Percentiles rank a stretch among this genome's conserved stretches.
phyloP scores from a whole-genome alignment of 2,329 filamentous ascomycete species.

The Blumeriella jaapii region DNA sequence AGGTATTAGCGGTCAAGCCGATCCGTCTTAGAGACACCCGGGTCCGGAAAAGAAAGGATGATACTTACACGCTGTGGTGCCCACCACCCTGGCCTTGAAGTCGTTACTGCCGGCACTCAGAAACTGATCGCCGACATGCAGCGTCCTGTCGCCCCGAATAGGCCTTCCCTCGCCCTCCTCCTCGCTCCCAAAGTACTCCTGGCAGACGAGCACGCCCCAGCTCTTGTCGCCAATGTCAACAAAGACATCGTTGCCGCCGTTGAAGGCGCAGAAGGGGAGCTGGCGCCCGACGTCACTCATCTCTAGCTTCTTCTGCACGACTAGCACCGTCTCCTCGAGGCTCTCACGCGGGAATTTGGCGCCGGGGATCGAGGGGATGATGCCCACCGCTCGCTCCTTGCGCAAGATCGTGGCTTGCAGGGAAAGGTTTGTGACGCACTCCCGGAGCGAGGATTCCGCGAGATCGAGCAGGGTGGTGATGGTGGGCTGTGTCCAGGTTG shows the following conservation, averaged over 20 bases:
- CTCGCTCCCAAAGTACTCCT: constrained; percentile 64
- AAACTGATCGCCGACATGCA: constrained; percentile 97
- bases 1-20: too few species aligned
- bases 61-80: constrained; percentile 91
- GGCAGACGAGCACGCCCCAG: constrained; percentile 87
- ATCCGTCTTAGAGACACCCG: too few species aligned
- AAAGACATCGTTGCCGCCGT: constrained; percentile 94
- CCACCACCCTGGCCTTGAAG: constrained; percentile 86
- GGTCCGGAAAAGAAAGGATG: too few species aligned
- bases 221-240: constrained; percentile 98
- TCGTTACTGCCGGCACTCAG: constrained; percentile 91
- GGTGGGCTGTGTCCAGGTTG: constrained; percentile 61
- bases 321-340: constrained; percentile 89
- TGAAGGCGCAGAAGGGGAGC: constrained; percentile 94
- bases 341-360: constrained; percentile 72
- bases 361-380: constrained; percentile 52
- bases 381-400: constrained; percentile 79
- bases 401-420: constrained; percentile 72
- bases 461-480: constrained; percentile 77
- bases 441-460: constrained; percentile 71
- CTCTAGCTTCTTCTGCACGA: constrained; percentile 87
- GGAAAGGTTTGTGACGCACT: constrained; percentile 69
- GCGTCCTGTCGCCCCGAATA: constrained; percentile 64
- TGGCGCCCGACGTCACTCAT: constrained; percentile 54
- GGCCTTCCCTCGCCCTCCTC: constrained; percentile 10